Evolutionary conservation across 2,329 filamentous ascomycete species (phyloP).

Genomic region (Hymenoscyphus scutula): DNA sequence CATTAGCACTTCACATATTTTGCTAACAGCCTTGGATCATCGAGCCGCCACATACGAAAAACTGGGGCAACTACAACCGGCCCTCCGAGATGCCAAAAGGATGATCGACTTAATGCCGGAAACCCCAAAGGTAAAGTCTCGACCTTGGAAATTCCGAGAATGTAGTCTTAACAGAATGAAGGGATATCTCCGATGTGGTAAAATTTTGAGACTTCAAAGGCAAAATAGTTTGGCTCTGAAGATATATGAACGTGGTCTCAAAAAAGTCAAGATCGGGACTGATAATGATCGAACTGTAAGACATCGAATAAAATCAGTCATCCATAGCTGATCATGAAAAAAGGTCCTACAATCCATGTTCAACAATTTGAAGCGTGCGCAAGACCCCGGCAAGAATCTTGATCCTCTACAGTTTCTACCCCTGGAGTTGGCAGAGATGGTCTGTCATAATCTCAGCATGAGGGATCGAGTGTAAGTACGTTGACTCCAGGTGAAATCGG

Average conservation of each 20-base stretch:
- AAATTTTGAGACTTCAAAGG: slow-evolving; percentile 33
- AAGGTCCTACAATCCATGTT: slow-evolving; percentile 34
- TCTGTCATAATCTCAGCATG: slow-evolving; percentile 32
- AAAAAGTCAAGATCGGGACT: slow-evolving; percentile 34
- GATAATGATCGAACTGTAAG: slow-evolving; percentile 33
- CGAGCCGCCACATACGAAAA: slow-evolving; percentile 38
- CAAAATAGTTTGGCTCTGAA: slow-evolving; percentile 33
- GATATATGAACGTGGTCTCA: slow-evolving; percentile 37
- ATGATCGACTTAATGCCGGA: slow-evolving; percentile 36
- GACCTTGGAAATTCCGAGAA: not conserved
- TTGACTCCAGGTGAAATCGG: not conserved
- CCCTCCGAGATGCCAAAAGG: slow-evolving; percentile 34
- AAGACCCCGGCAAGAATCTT: slow-evolving; percentile 27
- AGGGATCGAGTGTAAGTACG: slow-evolving; percentile 33
- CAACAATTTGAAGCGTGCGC: slow-evolving; percentile 30
- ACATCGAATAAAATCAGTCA: not conserved
- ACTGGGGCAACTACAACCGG: slow-evolving; percentile 28
- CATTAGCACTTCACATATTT: slow-evolving; percentile 27
- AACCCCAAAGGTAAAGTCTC: slow-evolving; percentile 30
- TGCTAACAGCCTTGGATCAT: slow-evolving; percentile 36
- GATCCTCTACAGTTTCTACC: slow-evolving; percentile 37
- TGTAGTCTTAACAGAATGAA: slow-evolving; percentile 14
- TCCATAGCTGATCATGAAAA: not conserved
- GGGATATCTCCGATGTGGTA: slow-evolving; percentile 38
- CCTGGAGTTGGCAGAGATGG: slow-evolving; percentile 35